Base-by-base conservation (phyloP, 1,284 basidiomycete genomes). In the Sanghuangporus sanghuang region DNA sequence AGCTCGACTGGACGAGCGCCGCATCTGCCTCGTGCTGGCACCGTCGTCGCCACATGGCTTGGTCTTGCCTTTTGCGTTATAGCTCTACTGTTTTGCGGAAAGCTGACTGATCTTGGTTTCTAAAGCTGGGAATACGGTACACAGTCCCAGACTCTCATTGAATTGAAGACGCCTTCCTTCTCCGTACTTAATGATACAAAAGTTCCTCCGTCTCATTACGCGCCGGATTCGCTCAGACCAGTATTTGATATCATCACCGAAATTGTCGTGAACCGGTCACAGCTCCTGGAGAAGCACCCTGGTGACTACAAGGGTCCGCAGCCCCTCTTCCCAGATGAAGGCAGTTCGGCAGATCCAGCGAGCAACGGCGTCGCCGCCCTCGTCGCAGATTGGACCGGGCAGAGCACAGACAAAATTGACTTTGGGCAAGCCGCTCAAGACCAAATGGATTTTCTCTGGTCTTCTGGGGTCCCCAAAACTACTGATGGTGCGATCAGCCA, bases 41-140 rank as follows among this genome's bases (percentile, higher is more conserved):
- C 3, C 27, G 27, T 32, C 27, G 2, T 2, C 27, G 27, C 27
- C 27, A 32, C 27, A 32, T 32, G 1, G 2, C 49, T 27, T 14
- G 27, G 49, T 27, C 49, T 27, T 52, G 18, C 49, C 23, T 32
- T 52, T 23, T 18, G n/a, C 7, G 12, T 9, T 23, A 9, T 49
- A 9, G 16, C 14, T 49, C 9, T 52, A 8, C 12, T 18, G 9
- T n/a, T 14, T 12, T 52, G 14, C 21, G 6, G 21, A 23, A 49
- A 11, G 21, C n/a, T 32, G 14, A 52, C 23, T 52, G n/a, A 52
- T 16, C 16, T 18, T 14, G 27, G 12, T 40, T 32, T 32, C 35
- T 64, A 48, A 68, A 92, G 89, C 69, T 94, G 92, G 92, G 92
- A 94, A 71, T 79, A 92, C 54, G 92, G 92, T 21, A 90, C 90